Evolutionary conservation across 148 eudicot genomes (phyloP).

Genomic region (Diospyros lotus): DNA sequence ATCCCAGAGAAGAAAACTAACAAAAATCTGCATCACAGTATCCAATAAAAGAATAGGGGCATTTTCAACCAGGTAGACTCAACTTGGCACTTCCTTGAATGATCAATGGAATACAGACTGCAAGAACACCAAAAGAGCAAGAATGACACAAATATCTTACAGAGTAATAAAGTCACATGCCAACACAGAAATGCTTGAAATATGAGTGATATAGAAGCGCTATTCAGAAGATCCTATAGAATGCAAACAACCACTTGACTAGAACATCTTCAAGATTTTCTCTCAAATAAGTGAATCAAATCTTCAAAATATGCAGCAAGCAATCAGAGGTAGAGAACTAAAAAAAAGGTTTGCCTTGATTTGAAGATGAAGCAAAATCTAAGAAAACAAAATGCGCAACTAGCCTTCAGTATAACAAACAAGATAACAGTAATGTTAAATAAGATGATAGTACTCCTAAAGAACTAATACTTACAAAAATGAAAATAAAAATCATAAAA

Average conservation of each 20-base stretch:
- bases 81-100: background rate
- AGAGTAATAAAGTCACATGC: background rate
- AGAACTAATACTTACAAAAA: background rate
- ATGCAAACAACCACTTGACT: background rate
- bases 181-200: background rate
- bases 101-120: background rate
- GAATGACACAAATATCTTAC: background rate
- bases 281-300: too few species aligned
- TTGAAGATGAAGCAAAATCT: slow-evolving; percentile 1
- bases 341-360: background rate
- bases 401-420: background rate
- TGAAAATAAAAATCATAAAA: background rate
- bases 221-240: background rate
- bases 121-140: background rate
- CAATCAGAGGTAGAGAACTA: background rate
- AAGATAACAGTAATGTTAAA: background rate
- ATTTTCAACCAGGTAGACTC: background rate
- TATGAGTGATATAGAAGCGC: background rate
- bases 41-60: background rate
- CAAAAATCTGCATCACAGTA: background rate
- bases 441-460: too few species aligned
- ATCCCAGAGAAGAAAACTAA: background rate
- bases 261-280: background rate
- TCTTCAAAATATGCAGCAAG: background rate
- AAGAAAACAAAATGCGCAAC: background rate